phyloP scores from a whole-genome alignment of 805 yeast genomes.

The Hanseniaspora jakobsenii region DNA sequence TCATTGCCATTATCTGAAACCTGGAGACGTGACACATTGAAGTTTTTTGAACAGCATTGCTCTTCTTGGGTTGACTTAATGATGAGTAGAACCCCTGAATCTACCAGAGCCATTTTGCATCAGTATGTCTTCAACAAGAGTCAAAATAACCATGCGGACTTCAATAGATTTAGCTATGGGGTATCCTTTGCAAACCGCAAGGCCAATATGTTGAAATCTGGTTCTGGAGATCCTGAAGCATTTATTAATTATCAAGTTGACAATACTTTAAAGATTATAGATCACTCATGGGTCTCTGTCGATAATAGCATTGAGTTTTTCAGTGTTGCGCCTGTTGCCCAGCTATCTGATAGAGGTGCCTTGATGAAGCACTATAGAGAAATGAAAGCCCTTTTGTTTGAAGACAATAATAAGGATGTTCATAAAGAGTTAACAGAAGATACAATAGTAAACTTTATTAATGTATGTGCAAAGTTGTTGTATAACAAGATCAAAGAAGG shows the following conservation, averaged over 20 bases:
- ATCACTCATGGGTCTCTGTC: conserved; percentile 1
- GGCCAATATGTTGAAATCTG: conserved; percentile 62
- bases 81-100: conserved; percentile 50
- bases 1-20: conserved; percentile 54
- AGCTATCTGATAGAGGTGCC: neutral
- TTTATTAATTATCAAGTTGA: conserved; percentile 28
- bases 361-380: too few relatives aligned
- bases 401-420: too few relatives aligned
- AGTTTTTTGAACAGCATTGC: conserved; percentile 46
- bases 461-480: conserved; percentile 3
- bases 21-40: conserved; percentile 63
- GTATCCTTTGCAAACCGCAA: conserved; percentile 81
- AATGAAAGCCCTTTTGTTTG: too few relatives aligned
- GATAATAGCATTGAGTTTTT: conserved; percentile 18
- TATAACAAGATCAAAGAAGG: neutral
- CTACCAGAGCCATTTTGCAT: conserved; percentile 67
- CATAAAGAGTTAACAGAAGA: neutral
- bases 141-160: conserved; percentile 18
- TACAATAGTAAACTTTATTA: conserved; percentile 1
- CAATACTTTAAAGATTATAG: neutral
- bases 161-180: conserved; percentile 53
- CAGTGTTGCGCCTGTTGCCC: conserved; percentile 4
- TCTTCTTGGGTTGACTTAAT: conserved; percentile 54
- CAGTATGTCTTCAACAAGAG: conserved; percentile 44
- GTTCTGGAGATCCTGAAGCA: conserved; percentile 45